Conservation (phyloP, 179 eudicot genomes). For the Beta lomatogona region DNA sequence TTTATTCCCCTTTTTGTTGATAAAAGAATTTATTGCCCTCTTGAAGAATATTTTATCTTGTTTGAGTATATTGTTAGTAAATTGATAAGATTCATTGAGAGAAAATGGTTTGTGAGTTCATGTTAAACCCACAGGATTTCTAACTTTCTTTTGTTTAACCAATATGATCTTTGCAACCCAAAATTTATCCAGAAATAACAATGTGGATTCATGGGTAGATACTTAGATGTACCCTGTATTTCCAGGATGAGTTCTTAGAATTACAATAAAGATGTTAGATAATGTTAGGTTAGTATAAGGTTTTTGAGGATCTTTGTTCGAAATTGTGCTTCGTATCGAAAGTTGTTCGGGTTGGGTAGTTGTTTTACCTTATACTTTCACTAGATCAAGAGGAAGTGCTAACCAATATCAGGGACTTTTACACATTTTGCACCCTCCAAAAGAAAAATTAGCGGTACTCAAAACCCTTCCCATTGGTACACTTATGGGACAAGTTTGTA, state of each 20-base stretch:
- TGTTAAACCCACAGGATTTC: neutral
- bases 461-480: no score
- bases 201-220: neutral
- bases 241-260: neutral
- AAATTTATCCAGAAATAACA: neutral
- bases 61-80: no score
- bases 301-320: neutral
- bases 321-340: no score
- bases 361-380: neutral
- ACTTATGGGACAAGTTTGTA: no score
- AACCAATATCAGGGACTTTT: no score
- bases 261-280: neutral
- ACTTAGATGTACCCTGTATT: neutral
- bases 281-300: neutral
- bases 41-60: no score
- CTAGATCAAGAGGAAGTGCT: neutral
- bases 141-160: neutral
- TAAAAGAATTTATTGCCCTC: no score
- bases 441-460: no score
- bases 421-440: no score
- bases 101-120: neutral
- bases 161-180: neutral
- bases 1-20: no score
- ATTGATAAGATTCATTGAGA: no score
- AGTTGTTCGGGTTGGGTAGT: neutral